Evolutionary conservation across 2,329 filamentous ascomycete genomes (phyloP).

Genomic region (Hymenoscyphus salicellus): DNA sequence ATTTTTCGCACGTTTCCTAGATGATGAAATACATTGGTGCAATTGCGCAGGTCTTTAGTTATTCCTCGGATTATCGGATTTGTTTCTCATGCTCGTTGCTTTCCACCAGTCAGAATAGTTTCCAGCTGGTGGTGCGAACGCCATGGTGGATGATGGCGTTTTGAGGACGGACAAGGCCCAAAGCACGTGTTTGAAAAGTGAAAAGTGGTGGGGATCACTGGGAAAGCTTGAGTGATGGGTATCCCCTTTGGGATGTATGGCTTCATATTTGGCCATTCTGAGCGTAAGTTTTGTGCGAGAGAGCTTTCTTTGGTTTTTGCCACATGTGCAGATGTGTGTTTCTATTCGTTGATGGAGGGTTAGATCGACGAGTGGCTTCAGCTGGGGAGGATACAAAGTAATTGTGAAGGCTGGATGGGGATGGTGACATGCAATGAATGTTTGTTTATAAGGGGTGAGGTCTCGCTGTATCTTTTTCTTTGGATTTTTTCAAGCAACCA

Average conservation of each 20-base stretch:
- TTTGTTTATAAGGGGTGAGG: neutral
- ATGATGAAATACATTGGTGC: slow-evolving; percentile 21
- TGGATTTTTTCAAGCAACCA: neutral
- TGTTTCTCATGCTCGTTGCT: neutral
- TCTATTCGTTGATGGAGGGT: neutral
- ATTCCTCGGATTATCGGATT: neutral
- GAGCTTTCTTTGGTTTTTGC: neutral
- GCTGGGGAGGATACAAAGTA: neutral
- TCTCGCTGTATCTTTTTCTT: neutral
- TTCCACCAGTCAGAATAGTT: slow-evolving; percentile 1
- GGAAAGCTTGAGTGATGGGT: neutral
- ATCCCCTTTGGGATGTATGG: neutral
- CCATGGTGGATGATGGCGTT: neutral
- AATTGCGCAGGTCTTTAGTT: slow-evolving; percentile 10
- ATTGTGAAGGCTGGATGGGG: neutral
- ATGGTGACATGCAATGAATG: neutral
- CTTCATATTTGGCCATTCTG: neutral
- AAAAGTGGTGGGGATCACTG: neutral
- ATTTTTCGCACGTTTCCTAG: slow-evolving; percentile 15
- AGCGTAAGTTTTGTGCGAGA: neutral
- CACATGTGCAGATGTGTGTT: neutral
- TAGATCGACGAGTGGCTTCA: neutral
- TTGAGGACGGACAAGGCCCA: neutral
- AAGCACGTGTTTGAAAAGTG: neutral
- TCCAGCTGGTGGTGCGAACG: neutral